Percentiles rank a stretch among this genome's conserved stretches.
These are phyloP conservation scores for Fulvia fulva DNA, from an alignment of 2,329 filamentous ascomycete species.

Conservation along the genomic window DNA sequence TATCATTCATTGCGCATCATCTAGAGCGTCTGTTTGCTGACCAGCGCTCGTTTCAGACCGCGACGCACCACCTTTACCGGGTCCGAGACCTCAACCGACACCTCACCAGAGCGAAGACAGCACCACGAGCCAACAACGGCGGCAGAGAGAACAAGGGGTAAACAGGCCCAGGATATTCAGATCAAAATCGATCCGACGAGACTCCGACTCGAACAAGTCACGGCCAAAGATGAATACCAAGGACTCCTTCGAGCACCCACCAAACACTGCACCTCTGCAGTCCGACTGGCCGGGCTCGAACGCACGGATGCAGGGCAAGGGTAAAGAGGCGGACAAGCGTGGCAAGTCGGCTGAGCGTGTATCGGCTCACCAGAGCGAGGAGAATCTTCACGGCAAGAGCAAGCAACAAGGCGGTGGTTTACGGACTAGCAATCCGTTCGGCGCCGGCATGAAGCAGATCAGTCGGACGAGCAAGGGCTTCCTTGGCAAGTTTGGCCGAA, in stretches of 20 bases:
- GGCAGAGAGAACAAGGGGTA: background rate
- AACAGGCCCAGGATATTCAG: background rate
- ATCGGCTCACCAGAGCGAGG: conserved; percentile 23
- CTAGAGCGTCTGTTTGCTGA: background rate
- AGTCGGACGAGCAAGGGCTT: conserved; percentile 22
- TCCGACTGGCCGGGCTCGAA: conserved; percentile 27
- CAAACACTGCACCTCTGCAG: conserved; percentile 28
- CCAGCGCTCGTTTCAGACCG: background rate
- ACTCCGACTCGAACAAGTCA: conserved; percentile 28
- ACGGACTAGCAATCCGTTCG: conserved; percentile 27
- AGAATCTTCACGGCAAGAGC: conserved; percentile 18
- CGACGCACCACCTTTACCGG: conserved; percentile 4
- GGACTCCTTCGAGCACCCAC: conserved; percentile 23
- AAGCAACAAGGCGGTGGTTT: conserved; percentile 24
- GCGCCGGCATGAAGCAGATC: conserved; percentile 28
- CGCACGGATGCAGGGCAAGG: conserved; percentile 20
- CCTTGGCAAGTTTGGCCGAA: conserved; percentile 30
- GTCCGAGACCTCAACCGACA: conserved; percentile 18
- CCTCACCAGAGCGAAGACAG: conserved; percentile 30
- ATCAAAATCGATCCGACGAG: conserved; percentile 29
- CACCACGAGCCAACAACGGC: conserved; percentile 9
- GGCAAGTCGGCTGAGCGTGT: conserved; percentile 34
- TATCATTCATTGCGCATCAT: background rate
- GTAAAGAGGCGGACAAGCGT: conserved; percentile 26
- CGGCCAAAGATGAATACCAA: conserved; percentile 19